Evolutionary conservation across 2,329 filamentous ascomycete species (phyloP), one percentile per base, ranked within the genome.

Genomic region (Penicillium sp.): DNA sequence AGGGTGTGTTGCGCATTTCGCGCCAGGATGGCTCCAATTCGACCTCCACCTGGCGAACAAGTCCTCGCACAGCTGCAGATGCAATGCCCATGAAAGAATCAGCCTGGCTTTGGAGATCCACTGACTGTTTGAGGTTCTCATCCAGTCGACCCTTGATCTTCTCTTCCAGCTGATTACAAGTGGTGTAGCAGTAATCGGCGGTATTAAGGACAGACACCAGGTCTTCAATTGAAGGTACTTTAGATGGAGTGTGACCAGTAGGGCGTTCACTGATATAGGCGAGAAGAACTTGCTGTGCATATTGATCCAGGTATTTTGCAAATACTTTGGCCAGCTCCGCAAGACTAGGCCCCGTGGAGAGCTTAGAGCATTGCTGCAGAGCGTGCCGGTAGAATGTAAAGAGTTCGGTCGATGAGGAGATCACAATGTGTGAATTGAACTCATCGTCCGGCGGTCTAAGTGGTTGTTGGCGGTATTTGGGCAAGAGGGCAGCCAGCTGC

Each of bases 361-460:
- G 82, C 74, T 97, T 98, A 4, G 95, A 92, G 75, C 95, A 99
- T 77, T 99, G 95, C 3, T 92, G 92, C 35, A 99, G 79, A 0
- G 92, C 93, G 58, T 93, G 85, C 60, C 96, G 92, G 77, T 99
- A 99, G 72, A 97, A 96, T 69, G 96, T 92, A 76, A 99, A 99
- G 0, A 99, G 84, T 71, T 99, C 95, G 46, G 96, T 97, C 3
- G 95, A 96, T 0, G 95, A 98, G 1, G 89, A 83, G 57, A 97
- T 93, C 55, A 99, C 93, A 45, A 91, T 87, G 72, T 96, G 91
- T 0, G 90, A 82, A 43, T 91, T 91, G 73, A 98, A 98, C 55
- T 99, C 95, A 66, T 99, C 95, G 64, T 97, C 95, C 0, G 84
- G 79, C 3, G 91, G 87, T 42, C 92, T 83, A 3, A 96, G 82